A percentile compares a stretch with the other conserved stretches of the same genome.
Evolutionary conservation across 2,329 filamentous ascomycete genomes (phyloP).

Genomic region (Macrophomina pseudophaseolina): DNA sequence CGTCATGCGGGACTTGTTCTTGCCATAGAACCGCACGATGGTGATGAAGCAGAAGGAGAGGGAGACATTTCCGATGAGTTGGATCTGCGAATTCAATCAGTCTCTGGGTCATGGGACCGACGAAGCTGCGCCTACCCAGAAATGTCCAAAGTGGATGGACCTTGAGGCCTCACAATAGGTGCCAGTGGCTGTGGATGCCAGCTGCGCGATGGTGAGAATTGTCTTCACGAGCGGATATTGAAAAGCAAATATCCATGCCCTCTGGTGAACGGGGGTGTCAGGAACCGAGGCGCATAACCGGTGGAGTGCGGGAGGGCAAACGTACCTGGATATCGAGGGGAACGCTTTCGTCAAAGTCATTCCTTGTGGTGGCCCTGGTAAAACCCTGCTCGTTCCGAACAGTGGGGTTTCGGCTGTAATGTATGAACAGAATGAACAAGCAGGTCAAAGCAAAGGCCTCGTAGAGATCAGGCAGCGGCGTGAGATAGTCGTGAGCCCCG

Average conservation of each 20-base stretch:
- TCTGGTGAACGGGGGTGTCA: slow-evolving; percentile 17
- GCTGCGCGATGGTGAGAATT: slow-evolving; percentile 31
- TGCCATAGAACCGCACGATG: slow-evolving; percentile 33
- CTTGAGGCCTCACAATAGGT: slow-evolving; percentile 31
- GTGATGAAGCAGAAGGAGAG: slow-evolving; percentile 29
- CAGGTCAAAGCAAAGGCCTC: slow-evolving; percentile 36
- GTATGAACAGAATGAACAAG: slow-evolving; percentile 13
- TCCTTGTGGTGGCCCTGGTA: background rate
- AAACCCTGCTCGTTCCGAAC: background rate
- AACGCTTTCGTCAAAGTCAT: background rate
- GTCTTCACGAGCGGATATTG: slow-evolving; percentile 36
- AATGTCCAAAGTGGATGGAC: background rate
- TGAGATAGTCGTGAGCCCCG: slow-evolving; percentile 35
- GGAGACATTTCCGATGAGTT: slow-evolving; percentile 31
- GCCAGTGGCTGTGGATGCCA: slow-evolving; percentile 32
- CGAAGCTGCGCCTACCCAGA: slow-evolving; percentile 27
- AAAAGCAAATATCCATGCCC: slow-evolving; percentile 36
- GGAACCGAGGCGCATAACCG: background rate
- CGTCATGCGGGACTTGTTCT: slow-evolving; percentile 29
- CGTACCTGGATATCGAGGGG: background rate
- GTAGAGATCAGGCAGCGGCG: slow-evolving; percentile 36
- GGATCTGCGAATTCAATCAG: slow-evolving; percentile 32
- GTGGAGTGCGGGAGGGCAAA: slow-evolving; percentile 23
- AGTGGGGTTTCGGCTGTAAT: background rate
- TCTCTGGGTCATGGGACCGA: slow-evolving; percentile 26